Base-by-base conservation (phyloP, 2,329 filamentous ascomycete genomes). In the Penicillium sp. region DNA sequence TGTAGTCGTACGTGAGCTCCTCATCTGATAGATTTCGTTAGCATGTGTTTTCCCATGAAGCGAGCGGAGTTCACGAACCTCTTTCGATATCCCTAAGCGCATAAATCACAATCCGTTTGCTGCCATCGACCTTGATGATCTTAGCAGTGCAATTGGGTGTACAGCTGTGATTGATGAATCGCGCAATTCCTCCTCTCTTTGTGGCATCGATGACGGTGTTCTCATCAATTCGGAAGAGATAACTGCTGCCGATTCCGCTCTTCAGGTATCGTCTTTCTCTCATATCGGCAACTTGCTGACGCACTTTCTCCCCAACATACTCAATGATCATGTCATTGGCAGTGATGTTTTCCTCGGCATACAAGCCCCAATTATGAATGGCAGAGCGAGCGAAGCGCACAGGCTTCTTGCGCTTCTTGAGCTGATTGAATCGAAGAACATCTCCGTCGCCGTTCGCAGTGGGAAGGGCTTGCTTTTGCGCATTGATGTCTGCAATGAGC, bases 291-390 rank as follows among this genome's bases (percentile, higher is more conserved):
- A 99, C 94, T 71, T 95, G 91, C 76, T 99, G 94, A 57, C 94
- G 87, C 38, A 99, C 92, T 75, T 96, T 94, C 78, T 99, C 94
- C 60, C 94, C 94, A 12, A 99, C 94, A 73, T 99, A 99, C 78
- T 99, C 94, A 71, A 99, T 99, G 73, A 99, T 99, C 92, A 99
- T 97, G 77, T 99, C 94, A 74, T 96, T 95, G 73, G 93, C 92
- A 59, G 89, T 86, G 63, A 99, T 99, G 71, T 96, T 94, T 77
- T 99, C 94, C 82, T 97, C 93, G 4, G 94, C 93, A 72, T 99
- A 99, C 29, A 99, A 80, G 29, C 94, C 94, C 94, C 94, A 99
- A 70, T 97, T 97, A 78, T 99, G 94, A 68, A 99, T 99, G 46
- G 94, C 94, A 52, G 94, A 99, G 45, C 94, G 86, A 57, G 93